Evolutionary conservation across 352 stramenopile species (phyloP).

Genomic region (Thraustochytrium striatum): DNA sequence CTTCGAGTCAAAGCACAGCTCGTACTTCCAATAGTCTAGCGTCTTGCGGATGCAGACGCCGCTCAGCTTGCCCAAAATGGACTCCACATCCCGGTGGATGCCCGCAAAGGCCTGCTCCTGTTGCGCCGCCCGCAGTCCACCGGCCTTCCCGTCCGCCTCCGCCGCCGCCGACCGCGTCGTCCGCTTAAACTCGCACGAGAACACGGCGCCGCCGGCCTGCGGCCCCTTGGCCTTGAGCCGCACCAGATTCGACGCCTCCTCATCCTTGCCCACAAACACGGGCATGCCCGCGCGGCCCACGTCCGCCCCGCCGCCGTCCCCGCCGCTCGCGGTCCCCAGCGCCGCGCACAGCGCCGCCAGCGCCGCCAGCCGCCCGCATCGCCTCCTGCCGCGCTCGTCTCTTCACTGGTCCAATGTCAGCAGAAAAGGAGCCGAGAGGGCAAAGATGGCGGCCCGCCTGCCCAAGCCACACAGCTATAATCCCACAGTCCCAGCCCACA

Average conservation of each 20-base stretch:
- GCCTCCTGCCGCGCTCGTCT: too few species aligned
- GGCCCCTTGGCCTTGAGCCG: not conserved
- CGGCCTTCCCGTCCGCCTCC: not conserved
- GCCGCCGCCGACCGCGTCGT: not conserved
- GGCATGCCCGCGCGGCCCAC: not conserved
- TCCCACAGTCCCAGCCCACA: too few species aligned
- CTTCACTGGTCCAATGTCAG: too few species aligned
- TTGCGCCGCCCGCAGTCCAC: not conserved
- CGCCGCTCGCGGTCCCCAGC: not conserved
- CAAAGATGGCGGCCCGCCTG: too few species aligned
- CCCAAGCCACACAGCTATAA: too few species aligned
- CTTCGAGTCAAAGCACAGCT: constrained; percentile 40
- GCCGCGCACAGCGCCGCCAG: too few species aligned
- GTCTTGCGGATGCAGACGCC: constrained; percentile 38
- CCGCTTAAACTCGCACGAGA: constrained; percentile 15
- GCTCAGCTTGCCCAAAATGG: not conserved
- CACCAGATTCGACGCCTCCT: constrained; percentile 10
- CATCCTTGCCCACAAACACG: constrained; percentile 39
- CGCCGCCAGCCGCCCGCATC: too few species aligned
- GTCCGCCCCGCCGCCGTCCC: not conserved
- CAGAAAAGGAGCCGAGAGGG: too few species aligned
- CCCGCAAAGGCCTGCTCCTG: constrained; percentile 33
- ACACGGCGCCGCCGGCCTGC: not conserved
- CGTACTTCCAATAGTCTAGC: constrained; percentile 40
- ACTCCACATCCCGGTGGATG: constrained; percentile 28